Conservation (phyloP, 495 filamentous ascomycete species). For the Parathielavia hyrcaniae region DNA sequence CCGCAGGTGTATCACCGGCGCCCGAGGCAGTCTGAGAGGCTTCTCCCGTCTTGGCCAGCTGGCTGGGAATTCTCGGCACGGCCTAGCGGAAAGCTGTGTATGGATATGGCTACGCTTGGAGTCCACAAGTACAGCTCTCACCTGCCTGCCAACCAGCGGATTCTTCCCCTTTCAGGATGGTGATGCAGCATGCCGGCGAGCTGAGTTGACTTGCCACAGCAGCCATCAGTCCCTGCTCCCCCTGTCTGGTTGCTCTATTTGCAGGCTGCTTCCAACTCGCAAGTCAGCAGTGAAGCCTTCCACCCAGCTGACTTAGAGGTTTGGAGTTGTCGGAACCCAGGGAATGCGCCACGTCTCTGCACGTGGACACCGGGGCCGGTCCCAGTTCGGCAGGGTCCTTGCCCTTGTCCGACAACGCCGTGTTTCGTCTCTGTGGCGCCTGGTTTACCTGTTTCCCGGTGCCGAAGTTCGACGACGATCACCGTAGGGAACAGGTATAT, state of each 20-base stretch:
- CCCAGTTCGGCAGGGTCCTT: neutral
- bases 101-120: too few relatives aligned
- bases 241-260: neutral
- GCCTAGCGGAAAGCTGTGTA: too few relatives aligned
- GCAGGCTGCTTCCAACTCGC: neutral
- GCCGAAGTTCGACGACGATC: constrained; percentile 13
- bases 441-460: neutral
- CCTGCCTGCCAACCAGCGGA: neutral
- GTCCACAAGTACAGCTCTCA: neutral
- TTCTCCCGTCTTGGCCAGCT: too few relatives aligned
- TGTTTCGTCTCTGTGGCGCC: neutral
- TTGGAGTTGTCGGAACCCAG: too few relatives aligned
- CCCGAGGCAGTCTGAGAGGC: too few relatives aligned
- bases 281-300: neutral
- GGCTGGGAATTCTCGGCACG: too few relatives aligned
- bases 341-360: neutral
- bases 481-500: constrained; percentile 14
- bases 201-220: constrained; percentile 9
- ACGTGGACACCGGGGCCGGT: neutral
- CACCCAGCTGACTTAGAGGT: too few relatives aligned
- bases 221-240: neutral
- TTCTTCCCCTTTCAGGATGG: neutral
- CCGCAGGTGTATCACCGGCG: neutral
- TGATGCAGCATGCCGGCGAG: constrained; percentile 6
- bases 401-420: constrained; percentile 8